Conservation (phyloP, 1,139 yeast species). For the Pichia sp. region DNA sequence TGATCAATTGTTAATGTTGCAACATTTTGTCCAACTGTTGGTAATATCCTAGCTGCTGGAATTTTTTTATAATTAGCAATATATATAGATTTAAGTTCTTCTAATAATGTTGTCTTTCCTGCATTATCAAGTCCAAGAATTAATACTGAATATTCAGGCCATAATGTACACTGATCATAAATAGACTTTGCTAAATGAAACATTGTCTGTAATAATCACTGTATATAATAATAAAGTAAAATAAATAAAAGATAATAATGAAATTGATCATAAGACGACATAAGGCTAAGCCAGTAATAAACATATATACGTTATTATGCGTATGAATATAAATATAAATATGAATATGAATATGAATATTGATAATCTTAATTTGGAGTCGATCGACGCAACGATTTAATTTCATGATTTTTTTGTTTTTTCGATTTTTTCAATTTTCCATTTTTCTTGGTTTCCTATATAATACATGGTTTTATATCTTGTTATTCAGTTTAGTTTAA, state of each 20-base stretch:
- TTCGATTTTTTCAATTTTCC: not conserved
- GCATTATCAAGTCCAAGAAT: constrained; percentile 93
- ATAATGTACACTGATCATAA: constrained; percentile 48
- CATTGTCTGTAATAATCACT: constrained; percentile 34
- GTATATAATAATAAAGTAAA: too few species aligned
- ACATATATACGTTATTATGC: too few species aligned
- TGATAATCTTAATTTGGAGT: not conserved
- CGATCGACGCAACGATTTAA: not conserved
- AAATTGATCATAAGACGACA: too few species aligned
- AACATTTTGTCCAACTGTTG: constrained; percentile 73
- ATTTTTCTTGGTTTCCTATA: too few species aligned
- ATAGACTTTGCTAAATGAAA: constrained; percentile 60
- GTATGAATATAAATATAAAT: too few species aligned
- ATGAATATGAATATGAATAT: too few species aligned
- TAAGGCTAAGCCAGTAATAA: too few species aligned
- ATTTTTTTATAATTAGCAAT: constrained; percentile 36
- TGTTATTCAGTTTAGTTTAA: too few species aligned
- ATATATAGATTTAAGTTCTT: constrained; percentile 50
- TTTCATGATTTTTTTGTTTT: too few species aligned
- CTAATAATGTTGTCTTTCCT: constrained; percentile 83
- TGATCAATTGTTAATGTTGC: constrained; percentile 23
- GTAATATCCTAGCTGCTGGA: constrained; percentile 48
- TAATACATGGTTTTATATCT: too few species aligned
- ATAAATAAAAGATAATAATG: too few species aligned
- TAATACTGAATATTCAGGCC: constrained; percentile 66